Evolutionary conservation across 805 yeast genomes (phyloP).

Genomic region (Candida incommunis): DNA sequence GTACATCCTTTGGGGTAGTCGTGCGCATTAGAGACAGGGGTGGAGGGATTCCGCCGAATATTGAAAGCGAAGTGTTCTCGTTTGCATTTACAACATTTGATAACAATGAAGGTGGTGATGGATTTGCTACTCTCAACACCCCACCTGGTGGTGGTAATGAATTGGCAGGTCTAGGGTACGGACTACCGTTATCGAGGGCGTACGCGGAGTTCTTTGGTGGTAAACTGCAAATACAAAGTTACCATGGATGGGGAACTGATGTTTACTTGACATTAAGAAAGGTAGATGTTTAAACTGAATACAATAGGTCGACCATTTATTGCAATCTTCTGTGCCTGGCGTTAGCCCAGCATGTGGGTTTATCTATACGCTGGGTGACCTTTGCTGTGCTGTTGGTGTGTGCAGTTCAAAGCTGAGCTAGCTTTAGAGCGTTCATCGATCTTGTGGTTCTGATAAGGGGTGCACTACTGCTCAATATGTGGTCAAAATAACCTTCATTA

Average conservation of each 20-base stretch:
- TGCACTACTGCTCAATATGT: no score
- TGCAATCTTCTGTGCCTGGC: neutral
- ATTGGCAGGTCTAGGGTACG: slow-evolving; percentile 94
- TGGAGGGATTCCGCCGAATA: slow-evolving; percentile 65
- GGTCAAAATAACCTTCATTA: no score
- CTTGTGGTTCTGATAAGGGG: no score
- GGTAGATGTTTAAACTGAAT: neutral
- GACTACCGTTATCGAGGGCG: slow-evolving; percentile 70
- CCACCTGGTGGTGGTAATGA: slow-evolving; percentile 57
- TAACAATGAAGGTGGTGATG: slow-evolving; percentile 36
- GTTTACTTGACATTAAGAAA: slow-evolving; percentile 35
- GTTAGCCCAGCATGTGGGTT: neutral
- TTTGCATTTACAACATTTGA: slow-evolving; percentile 78
- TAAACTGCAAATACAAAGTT: slow-evolving; percentile 48
- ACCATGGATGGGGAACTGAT: slow-evolving; percentile 70
- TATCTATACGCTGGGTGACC: neutral
- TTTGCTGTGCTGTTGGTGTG: neutral
- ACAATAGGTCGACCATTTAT: neutral
- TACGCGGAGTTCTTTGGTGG: slow-evolving; percentile 68
- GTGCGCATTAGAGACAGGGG: slow-evolving; percentile 77
- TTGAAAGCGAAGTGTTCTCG: slow-evolving; percentile 58
- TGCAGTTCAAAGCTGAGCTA: no score
- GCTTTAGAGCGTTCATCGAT: no score
- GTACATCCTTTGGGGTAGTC: slow-evolving; percentile 37
- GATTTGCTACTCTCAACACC: slow-evolving; percentile 46